A percentile compares a stretch with the other conserved stretches of the same genome.
Conservation (phyloP, 805 yeast species). For the Nakazawaea holstii region DNA sequence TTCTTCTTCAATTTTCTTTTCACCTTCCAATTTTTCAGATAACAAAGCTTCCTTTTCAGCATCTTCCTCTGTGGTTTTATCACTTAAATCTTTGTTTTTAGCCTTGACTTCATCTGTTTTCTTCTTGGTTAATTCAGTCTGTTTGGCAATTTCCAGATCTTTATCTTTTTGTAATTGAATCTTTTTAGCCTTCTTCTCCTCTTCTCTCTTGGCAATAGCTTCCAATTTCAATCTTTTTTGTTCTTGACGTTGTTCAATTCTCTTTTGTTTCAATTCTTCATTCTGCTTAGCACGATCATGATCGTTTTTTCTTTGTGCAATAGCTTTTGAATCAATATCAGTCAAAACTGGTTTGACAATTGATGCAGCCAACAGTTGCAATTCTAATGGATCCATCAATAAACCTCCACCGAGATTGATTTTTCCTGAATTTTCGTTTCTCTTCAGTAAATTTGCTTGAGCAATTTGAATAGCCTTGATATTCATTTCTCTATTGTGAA, state of each 20-base stretch:
- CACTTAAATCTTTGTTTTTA: slow-evolving; percentile 36
- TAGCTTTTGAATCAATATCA: slow-evolving; percentile 68
- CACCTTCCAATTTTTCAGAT: slow-evolving; percentile 35
- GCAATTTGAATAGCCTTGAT: slow-evolving; percentile 75
- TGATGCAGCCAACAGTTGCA: slow-evolving; percentile 72
- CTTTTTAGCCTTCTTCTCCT: slow-evolving; percentile 32
- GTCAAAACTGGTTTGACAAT: slow-evolving; percentile 79
- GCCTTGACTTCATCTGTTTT: slow-evolving; percentile 34
- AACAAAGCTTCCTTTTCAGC: slow-evolving; percentile 35
- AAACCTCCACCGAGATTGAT: slow-evolving; percentile 87
- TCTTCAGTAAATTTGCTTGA: slow-evolving; percentile 55
- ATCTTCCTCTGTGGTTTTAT: slow-evolving; percentile 33
- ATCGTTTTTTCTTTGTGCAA: slow-evolving; percentile 58
- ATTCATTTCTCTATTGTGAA: slow-evolving; percentile 35
- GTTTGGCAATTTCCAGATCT: slow-evolving; percentile 39
- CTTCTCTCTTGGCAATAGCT: slow-evolving; percentile 26
- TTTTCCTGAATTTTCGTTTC: slow-evolving; percentile 46
- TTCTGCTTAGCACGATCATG: slow-evolving; percentile 33
- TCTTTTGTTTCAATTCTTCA: slow-evolving; percentile 33
- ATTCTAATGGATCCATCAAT: slow-evolving; percentile 66
- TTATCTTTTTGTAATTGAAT: slow-evolving; percentile 43
- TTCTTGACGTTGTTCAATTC: slow-evolving; percentile 26
- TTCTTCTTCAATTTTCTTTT: slow-evolving; percentile 35
- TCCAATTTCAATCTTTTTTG: slow-evolving; percentile 32
- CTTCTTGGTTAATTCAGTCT: slow-evolving; percentile 34